A percentile compares a stretch with the other conserved stretches of the same genome.
phyloP scores from a whole-genome alignment of 2,329 filamentous ascomycete genomes.

The Aspergillus alliaceus region DNA sequence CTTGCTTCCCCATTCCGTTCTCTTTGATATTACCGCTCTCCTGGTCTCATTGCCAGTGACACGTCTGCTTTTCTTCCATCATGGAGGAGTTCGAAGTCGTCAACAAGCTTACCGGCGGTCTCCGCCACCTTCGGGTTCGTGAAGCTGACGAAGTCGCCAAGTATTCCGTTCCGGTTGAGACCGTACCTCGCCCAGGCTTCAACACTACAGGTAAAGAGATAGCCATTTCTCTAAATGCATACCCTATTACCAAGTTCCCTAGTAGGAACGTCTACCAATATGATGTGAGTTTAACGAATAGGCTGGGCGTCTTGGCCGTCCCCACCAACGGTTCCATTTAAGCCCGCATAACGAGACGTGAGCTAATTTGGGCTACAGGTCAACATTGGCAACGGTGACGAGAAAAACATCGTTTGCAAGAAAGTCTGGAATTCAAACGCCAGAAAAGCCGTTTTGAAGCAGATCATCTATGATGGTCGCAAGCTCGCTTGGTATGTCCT shows the following conservation, averaged over 20 bases:
- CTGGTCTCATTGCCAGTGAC: background rate
- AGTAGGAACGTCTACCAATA: slow-evolving; percentile 73
- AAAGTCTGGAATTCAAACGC: slow-evolving; percentile 72
- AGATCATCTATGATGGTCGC: slow-evolving; percentile 78
- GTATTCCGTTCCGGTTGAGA: slow-evolving; percentile 34
- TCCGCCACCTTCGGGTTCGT: slow-evolving; percentile 25
- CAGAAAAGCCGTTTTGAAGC: slow-evolving; percentile 58
- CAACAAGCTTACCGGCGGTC: slow-evolving; percentile 20
- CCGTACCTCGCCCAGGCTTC: slow-evolving; percentile 53
- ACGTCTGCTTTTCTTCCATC: slow-evolving; percentile 2
- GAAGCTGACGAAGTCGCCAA: slow-evolving; percentile 30
- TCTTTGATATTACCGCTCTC: background rate
- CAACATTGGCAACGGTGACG: slow-evolving; percentile 60
- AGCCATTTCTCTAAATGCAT: slow-evolving; percentile 69
- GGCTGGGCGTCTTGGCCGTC: background rate
- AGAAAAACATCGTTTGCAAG: slow-evolving; percentile 67
- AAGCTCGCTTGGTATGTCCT: slow-evolving; percentile 76
- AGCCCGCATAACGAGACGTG: background rate
- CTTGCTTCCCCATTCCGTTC: background rate
- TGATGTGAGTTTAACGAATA: slow-evolving; percentile 63
- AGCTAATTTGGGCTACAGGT: slow-evolving; percentile 52
- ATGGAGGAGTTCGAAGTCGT: slow-evolving; percentile 25
- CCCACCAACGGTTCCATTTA: background rate
- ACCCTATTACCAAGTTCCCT: slow-evolving; percentile 63
- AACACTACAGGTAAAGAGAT: slow-evolving; percentile 60